phyloP scores from a whole-genome alignment of 768 basidiomycete species.

The Sporobolomyces pararoseus region DNA sequence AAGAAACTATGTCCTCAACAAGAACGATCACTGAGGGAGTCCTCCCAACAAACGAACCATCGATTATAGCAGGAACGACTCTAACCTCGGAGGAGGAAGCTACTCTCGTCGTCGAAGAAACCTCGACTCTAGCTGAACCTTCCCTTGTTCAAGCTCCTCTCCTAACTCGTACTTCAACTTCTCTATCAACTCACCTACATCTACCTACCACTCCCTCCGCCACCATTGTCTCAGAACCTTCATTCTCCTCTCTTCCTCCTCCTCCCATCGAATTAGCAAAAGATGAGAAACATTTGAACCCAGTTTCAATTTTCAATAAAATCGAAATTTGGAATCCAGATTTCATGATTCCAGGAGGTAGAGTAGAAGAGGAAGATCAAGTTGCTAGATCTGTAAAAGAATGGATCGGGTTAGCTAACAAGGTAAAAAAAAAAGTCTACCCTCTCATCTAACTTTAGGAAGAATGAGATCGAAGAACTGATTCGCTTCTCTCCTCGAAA shows the following conservation, averaged over 20 bases:
- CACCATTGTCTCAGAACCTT: background rate
- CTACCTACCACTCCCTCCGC: background rate
- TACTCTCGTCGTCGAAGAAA: background rate
- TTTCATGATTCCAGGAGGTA: slow-evolving; percentile 15
- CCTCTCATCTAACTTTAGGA: too few species aligned
- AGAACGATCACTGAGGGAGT: background rate
- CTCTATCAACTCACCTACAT: slow-evolving; percentile 8
- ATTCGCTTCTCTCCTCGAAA: too few species aligned
- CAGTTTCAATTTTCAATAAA: background rate
- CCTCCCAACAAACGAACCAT: too few species aligned
- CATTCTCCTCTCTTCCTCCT: background rate
- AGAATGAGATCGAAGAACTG: too few species aligned
- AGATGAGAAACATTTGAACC: slow-evolving; percentile 21
- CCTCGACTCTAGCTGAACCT: background rate
- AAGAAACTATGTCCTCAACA: background rate
- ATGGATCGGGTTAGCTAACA: slow-evolving; percentile 26
- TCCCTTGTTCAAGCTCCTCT: background rate
- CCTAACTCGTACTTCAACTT: slow-evolving; percentile 2
- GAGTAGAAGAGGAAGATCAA: slow-evolving; percentile 16
- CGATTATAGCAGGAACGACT: too few species aligned
- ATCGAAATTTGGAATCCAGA: slow-evolving; percentile 36
- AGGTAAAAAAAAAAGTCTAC: slow-evolving; percentile 2
- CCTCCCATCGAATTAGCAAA: background rate
- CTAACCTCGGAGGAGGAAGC: too few species aligned
- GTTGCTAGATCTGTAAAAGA: slow-evolving; percentile 17